Evolutionary conservation across 202 grass and related monocot species (phyloP), one percentile per base, ranked within the genome.

Genomic region (Schoenoplectus triqueter): DNA sequence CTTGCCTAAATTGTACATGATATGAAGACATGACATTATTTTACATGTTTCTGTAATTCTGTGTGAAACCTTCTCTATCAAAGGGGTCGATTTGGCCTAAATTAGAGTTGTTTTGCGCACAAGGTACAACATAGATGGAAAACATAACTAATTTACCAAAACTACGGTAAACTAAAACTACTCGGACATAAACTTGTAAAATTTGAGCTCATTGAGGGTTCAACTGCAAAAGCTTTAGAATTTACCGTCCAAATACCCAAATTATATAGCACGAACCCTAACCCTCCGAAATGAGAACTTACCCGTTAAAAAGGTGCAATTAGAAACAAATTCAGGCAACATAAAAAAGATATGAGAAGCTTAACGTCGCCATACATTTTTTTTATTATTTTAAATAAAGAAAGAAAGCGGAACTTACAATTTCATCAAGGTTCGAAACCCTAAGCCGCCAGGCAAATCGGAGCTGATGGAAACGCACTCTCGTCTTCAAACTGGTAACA

Each of bases 251-350:
- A 9, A 31, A 31, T 31, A 31, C 31, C 31, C 31, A 31, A 68
- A 68, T 68, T 8, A 18, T 62, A 45, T 66, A 80, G 51, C 31
- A 48, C 18, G 13, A 82, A 82, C 80, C 61, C 80, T 82, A 82
- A 40, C 46, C 31, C 19, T 49, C n/a, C 18, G 13, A 82, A 82
- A 21, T 81, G 10, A 80, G 6, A 56, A 78, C 14, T 6, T 31
- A 7, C 2, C 56, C 40, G 14, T 15, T 8, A 21, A n/a, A 22
- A 17, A 1, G 31, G 2, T n/a, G 10, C 10, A 18, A 50, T 6
- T 7, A 14, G 13, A 19, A 48, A 13, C 2, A 47, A 66, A 13
- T 31, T 82, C 4, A 22, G 19, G 41, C 6, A 49, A 5, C 2
- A 47, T 46, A 68, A 39, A n/a, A 82, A n/a, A 66, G 3, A 31